These are phyloP conservation scores for Phytophthora megakarya DNA, from an alignment of 352 stramenopile species.

Conservation along the genomic window DNA sequence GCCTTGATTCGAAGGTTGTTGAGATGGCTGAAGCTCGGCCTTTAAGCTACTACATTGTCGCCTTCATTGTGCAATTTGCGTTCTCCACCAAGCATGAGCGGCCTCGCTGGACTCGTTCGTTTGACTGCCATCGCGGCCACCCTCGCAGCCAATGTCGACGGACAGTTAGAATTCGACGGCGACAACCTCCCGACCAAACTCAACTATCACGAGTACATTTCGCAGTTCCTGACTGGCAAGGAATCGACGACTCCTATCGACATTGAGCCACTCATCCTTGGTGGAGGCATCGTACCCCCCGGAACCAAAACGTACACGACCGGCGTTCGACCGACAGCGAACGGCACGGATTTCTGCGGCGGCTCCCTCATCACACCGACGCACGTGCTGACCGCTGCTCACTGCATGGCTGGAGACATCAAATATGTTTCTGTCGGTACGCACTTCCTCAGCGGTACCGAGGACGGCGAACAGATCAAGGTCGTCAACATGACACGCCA, in stretches of 20 bases:
- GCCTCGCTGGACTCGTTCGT: constrained; percentile 14
- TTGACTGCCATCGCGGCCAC: constrained; percentile 28
- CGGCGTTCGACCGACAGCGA: constrained; percentile 40
- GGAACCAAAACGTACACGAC: constrained; percentile 59
- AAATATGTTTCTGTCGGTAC: constrained; percentile 61
- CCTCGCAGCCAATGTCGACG: constrained; percentile 24
- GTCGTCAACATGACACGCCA: constrained; percentile 54
- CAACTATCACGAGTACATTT: constrained; percentile 38
- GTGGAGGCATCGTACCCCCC: constrained; percentile 41
- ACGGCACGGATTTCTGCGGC: constrained; percentile 53
- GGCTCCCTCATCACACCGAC: constrained; percentile 68
- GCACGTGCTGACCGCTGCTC: constrained; percentile 65
- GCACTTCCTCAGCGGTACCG: constrained; percentile 49
- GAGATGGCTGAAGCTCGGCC: not conserved
- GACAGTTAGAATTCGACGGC: constrained; percentile 16
- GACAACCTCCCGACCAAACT: constrained; percentile 28
- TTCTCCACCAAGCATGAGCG: constrained; percentile 16
- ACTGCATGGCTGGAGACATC: constrained; percentile 52
- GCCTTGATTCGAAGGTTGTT: not conserved
- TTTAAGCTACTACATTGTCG: not conserved
- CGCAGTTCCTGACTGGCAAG: constrained; percentile 21
- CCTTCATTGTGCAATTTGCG: constrained; percentile 29
- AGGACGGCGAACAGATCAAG: constrained; percentile 53
- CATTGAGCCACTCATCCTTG: constrained; percentile 48
- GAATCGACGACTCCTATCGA: constrained; percentile 17